Evolutionary conservation across 371 early-diverging fungal genomes (phyloP).

Genomic region (Mortierella sp.): DNA sequence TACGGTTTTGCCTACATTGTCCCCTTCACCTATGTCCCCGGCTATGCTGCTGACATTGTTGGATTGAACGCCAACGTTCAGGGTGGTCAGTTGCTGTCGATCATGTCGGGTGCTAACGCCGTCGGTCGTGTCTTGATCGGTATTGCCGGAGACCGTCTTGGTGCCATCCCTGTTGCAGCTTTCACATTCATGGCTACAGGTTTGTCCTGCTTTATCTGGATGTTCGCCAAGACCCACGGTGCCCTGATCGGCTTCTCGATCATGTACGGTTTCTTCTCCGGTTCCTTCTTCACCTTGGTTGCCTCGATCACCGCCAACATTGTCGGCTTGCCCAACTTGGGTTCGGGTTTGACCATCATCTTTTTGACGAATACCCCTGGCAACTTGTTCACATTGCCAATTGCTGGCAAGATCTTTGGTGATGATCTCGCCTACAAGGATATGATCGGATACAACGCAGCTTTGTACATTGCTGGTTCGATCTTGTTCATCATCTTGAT

Average conservation of each 20-base stretch:
- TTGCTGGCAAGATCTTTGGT: constrained; percentile 63
- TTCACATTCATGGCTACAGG: constrained; percentile 56
- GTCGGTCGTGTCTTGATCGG: constrained; percentile 68
- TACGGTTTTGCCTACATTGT: constrained; percentile 44
- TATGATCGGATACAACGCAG: constrained; percentile 48
- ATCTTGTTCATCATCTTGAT: constrained; percentile 30
- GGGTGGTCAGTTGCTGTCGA: constrained; percentile 58
- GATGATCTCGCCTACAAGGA: constrained; percentile 47
- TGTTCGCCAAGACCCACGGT: constrained; percentile 61
- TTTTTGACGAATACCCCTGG: constrained; percentile 69
- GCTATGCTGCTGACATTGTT: constrained; percentile 34
- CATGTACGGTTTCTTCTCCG: constrained; percentile 66
- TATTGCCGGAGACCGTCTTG: constrained; percentile 43
- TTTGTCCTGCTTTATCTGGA: constrained; percentile 63
- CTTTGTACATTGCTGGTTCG: constrained; percentile 25
- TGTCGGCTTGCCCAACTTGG: constrained; percentile 63
- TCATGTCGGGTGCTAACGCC: constrained; percentile 66
- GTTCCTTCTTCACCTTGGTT: constrained; percentile 65
- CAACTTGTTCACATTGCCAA: constrained; percentile 67
- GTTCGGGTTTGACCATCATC: constrained; percentile 63
- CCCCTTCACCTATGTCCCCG: constrained; percentile 40
- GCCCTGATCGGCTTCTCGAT: constrained; percentile 60
- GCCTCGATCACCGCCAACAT: constrained; percentile 64
- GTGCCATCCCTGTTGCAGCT: constrained; percentile 51
- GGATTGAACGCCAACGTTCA: constrained; percentile 55